phyloP scores from a whole-genome alignment of 768 basidiomycete genomes.

The Boletus sp. region DNA sequence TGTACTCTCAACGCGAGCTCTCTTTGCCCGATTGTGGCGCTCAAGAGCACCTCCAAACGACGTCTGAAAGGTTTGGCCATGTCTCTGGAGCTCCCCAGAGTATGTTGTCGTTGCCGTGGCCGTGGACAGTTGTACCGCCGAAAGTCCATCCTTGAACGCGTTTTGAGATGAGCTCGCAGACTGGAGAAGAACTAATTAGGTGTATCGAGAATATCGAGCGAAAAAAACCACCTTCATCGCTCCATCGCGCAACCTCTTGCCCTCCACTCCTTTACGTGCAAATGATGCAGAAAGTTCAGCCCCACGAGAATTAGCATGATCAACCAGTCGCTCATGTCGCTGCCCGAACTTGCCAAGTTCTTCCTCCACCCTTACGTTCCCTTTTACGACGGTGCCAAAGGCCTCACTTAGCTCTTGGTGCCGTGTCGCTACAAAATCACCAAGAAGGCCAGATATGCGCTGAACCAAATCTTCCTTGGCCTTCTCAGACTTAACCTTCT shows the following conservation, averaged over 20 bases:
- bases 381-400: slow-evolving; percentile 50
- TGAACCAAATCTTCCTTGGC: slow-evolving; percentile 75
- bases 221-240: slow-evolving; percentile 52
- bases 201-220: neutral
- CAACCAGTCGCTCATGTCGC: slow-evolving; percentile 48
- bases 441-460: slow-evolving; percentile 69
- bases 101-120: slow-evolving; percentile 49
- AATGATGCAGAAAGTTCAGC: slow-evolving; percentile 41
- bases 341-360: slow-evolving; percentile 46
- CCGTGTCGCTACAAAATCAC: slow-evolving; percentile 65
- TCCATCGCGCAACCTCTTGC: slow-evolving; percentile 55
- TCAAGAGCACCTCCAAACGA: slow-evolving; percentile 59
- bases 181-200: slow-evolving; percentile 35
- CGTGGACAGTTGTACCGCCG: slow-evolving; percentile 44
- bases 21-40: slow-evolving; percentile 59
- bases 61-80: slow-evolving; percentile 42
- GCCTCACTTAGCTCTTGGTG: slow-evolving; percentile 64
- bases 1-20: slow-evolving; percentile 63
- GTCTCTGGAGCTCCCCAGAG: slow-evolving; percentile 50
- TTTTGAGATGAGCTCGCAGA: slow-evolving; percentile 38
- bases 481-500: slow-evolving; percentile 63
- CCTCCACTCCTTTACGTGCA: slow-evolving; percentile 47
- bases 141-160: slow-evolving; percentile 42
- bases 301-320: slow-evolving; percentile 41
- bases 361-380: slow-evolving; percentile 55